A percentile compares a stretch with the other conserved stretches of the same genome.
Evolutionary conservation across 345 rosid species (phyloP).

Genomic region (Camelina sativa): DNA sequence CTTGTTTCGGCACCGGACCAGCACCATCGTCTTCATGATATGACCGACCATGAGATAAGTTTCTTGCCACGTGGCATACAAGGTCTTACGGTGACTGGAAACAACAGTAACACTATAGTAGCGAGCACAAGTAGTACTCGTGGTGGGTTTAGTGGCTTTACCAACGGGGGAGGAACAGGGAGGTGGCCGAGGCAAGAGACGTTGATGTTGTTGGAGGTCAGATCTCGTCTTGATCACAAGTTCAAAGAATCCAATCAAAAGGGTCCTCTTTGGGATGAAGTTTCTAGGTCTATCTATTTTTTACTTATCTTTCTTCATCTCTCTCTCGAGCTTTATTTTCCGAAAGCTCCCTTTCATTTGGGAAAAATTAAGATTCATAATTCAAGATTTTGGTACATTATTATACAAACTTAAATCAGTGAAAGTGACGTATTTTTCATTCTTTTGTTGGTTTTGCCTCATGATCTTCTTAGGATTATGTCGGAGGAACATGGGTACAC

Average conservation of each 20-base stretch:
- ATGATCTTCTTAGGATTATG: slow-evolving; percentile 60
- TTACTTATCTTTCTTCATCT: neutral
- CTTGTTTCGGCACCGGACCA: slow-evolving; percentile 15
- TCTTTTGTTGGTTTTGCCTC: neutral
- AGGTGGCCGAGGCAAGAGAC: slow-evolving; percentile 97
- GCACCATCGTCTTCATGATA: slow-evolving; percentile 40
- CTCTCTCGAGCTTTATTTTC: neutral
- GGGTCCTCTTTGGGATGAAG: slow-evolving; percentile 90
- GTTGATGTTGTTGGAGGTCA: slow-evolving; percentile 79
- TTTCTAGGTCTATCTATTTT: slow-evolving; percentile 63
- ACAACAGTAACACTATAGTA: neutral
- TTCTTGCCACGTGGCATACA: slow-evolving; percentile 51
- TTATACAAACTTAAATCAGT: neutral
- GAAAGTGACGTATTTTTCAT: neutral
- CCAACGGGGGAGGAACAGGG: slow-evolving; percentile 56
- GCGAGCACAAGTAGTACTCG: slow-evolving; percentile 33
- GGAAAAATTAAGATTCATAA: neutral
- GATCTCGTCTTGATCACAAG: slow-evolving; percentile 87
- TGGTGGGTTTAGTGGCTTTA: slow-evolving; percentile 39
- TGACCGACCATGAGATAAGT: slow-evolving; percentile 43
- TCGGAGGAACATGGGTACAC: slow-evolving; percentile 86
- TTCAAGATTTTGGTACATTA: neutral
- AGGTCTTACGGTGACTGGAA: slow-evolving; percentile 41
- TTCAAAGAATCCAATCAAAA: slow-evolving; percentile 87
- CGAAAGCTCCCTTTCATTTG: neutral